Conservation (phyloP, 2,329 filamentous ascomycete genomes). For the Cordyceps cicadae region DNA sequence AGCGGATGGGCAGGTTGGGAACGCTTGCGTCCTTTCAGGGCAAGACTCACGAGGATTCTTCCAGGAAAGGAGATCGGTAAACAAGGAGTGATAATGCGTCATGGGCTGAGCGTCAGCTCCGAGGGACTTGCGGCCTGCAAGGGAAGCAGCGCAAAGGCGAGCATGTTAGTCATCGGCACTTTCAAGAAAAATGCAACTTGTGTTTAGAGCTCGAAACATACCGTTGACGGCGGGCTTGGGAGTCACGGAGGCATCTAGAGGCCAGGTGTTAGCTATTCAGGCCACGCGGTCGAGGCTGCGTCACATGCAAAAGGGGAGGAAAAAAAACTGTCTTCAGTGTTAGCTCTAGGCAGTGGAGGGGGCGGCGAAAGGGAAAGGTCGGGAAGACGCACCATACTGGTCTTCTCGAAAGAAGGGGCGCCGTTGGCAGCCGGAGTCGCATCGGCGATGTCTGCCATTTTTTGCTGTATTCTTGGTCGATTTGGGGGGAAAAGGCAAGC, state of each 20-base stretch:
- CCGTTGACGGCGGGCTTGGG: conserved; percentile 27
- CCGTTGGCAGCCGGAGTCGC: conserved; percentile 36
- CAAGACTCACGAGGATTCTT: conserved; percentile 52
- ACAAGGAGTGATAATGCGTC: conserved; percentile 65
- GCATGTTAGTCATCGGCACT: background rate
- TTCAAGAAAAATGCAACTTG: background rate
- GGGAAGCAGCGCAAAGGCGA: background rate
- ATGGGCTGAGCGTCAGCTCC: conserved; percentile 38
- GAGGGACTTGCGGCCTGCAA: conserved; percentile 6
- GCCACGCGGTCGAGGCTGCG: conserved; percentile 9
- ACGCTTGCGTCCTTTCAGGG: background rate
- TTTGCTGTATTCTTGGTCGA: conserved; percentile 6
- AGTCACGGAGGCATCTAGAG: conserved; percentile 7
- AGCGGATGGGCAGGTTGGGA: conserved; percentile 7
- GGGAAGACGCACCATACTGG: conserved; percentile 41
- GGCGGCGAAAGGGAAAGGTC: conserved; percentile 8
- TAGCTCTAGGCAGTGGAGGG: conserved; percentile 6
- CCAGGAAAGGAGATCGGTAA: conserved; percentile 61
- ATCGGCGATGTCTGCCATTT: conserved; percentile 36
- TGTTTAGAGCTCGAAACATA: background rate
- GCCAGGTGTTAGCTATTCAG: conserved; percentile 8
- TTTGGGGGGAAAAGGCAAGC: background rate
- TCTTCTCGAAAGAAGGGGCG: conserved; percentile 36
- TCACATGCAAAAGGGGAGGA: conserved; percentile 13
- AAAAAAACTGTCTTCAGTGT: conserved; percentile 9